These are phyloP conservation scores for Hericium alpestre DNA, from an alignment of 768 basidiomycete genomes.

Conservation along the genomic window DNA sequence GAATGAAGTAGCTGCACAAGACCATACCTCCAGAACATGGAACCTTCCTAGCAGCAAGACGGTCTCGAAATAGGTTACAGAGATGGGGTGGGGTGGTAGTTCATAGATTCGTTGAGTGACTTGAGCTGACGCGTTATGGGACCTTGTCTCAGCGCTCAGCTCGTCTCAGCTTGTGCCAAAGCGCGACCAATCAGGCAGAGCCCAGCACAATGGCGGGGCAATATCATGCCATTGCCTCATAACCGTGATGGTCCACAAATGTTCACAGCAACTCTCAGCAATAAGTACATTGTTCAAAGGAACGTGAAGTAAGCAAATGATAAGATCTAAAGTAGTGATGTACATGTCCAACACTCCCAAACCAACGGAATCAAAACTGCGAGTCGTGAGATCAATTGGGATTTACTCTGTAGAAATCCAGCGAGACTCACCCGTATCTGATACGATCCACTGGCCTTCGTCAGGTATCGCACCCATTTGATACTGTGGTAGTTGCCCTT, in stretches of 20 bases:
- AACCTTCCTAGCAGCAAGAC: neutral
- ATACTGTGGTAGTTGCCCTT: slow-evolving; percentile 89
- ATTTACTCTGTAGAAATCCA: neutral
- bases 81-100: neutral
- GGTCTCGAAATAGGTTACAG: neutral
- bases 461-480: slow-evolving; percentile 93
- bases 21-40: slow-evolving; percentile 14
- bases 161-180: neutral
- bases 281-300: too few relatives aligned
- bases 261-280: too few relatives aligned
- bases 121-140: neutral
- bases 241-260: too few relatives aligned
- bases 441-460: slow-evolving; percentile 88
- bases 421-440: slow-evolving; percentile 73
- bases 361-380: slow-evolving; percentile 8
- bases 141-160: neutral
- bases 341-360: neutral
- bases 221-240: neutral
- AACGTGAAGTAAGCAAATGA: too few relatives aligned
- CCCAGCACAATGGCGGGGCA: neutral
- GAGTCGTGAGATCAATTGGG: neutral
- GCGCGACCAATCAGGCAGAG: neutral
- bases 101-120: neutral
- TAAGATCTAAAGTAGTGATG: neutral
- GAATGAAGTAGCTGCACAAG: too few relatives aligned